These are phyloP conservation scores for Moesziomyces globuligerus DNA, from an alignment of 1,284 basidiomycete genomes.

Conservation along the genomic window DNA sequence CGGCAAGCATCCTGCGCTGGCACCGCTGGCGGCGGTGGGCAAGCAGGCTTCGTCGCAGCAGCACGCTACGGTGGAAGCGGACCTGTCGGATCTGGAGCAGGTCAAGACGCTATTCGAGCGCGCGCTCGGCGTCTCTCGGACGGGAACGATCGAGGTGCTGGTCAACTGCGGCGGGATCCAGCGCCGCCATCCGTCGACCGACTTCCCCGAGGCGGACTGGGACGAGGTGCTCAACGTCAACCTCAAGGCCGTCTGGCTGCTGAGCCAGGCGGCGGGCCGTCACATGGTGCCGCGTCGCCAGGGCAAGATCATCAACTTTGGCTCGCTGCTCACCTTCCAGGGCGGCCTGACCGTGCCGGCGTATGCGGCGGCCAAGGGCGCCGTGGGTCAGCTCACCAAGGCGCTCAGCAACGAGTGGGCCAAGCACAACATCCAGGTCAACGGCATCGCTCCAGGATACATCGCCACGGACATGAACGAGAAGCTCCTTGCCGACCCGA, in stretches of 20 bases:
- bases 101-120: slow-evolving; percentile 75
- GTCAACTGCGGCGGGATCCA: slow-evolving; percentile 97
- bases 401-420: slow-evolving; percentile 76
- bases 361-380: slow-evolving; percentile 87
- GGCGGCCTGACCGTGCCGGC: slow-evolving; percentile 75
- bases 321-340: slow-evolving; percentile 60
- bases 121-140: slow-evolving; percentile 74
- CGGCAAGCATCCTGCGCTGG: slow-evolving; percentile 23
- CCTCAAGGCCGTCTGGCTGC: slow-evolving; percentile 56
- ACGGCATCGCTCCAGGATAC: slow-evolving; percentile 75
- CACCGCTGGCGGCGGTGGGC: slow-evolving; percentile 13
- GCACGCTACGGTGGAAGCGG: slow-evolving; percentile 76
- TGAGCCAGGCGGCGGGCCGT: slow-evolving; percentile 52
- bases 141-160: slow-evolving; percentile 78
- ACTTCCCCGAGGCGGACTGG: slow-evolving; percentile 87
- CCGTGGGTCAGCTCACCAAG: slow-evolving; percentile 71
- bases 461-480: slow-evolving; percentile 72
- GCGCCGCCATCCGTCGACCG: slow-evolving; percentile 69
- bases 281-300: slow-evolving; percentile 51
- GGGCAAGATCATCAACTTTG: slow-evolving; percentile 64
- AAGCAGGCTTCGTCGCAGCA: slow-evolving; percentile 69
- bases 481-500: slow-evolving; percentile 78
- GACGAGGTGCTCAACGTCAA: slow-evolving; percentile 72
- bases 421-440: slow-evolving; percentile 86
- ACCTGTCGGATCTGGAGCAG: slow-evolving; percentile 76